These are phyloP conservation scores for Graphiopsis chlorocephala DNA, from an alignment of 2,329 filamentous ascomycete species.

Conservation along the genomic window DNA sequence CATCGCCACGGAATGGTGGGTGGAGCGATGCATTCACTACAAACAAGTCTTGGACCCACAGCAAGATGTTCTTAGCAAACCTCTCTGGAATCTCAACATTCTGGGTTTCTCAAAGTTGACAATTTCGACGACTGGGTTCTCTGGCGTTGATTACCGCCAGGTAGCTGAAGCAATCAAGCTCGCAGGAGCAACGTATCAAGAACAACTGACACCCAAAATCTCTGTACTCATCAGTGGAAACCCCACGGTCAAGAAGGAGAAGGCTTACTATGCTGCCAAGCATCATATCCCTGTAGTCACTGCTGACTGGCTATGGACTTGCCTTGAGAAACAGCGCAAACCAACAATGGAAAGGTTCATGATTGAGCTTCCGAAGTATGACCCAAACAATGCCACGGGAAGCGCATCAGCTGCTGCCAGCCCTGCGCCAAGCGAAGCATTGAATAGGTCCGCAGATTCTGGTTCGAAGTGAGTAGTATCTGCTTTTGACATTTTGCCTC, in stretches of 20 bases:
- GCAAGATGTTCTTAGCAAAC: constrained; percentile 70
- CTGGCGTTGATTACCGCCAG: constrained; percentile 80
- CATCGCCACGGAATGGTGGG: constrained; percentile 83
- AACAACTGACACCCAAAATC: constrained; percentile 68
- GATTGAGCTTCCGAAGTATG: constrained; percentile 20
- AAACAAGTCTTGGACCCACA: constrained; percentile 68
- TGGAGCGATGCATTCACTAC: constrained; percentile 81
- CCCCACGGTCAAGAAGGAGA: constrained; percentile 60
- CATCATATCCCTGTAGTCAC: constrained; percentile 79
- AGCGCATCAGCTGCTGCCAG: constrained; percentile 18
- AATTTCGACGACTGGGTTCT: constrained; percentile 68
- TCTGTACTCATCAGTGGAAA: constrained; percentile 69
- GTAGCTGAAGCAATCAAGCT: constrained; percentile 72
- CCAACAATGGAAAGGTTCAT: constrained; percentile 45
- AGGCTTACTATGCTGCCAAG: constrained; percentile 71
- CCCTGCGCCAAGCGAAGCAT: constrained; percentile 16
- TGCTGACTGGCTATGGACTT: constrained; percentile 81
- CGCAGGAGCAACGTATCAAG: constrained; percentile 72
- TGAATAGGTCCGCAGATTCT: neutral
- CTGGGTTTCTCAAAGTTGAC: constrained; percentile 66
- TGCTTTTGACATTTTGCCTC: too few species aligned
- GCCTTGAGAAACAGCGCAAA: constrained; percentile 56
- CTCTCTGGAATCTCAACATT: constrained; percentile 56
- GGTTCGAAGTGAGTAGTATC: neutral
- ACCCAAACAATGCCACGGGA: constrained; percentile 19